A percentile compares a stretch with the other conserved stretches of the same genome.
phyloP scores from a whole-genome alignment of 345 rosid genomes.

The Nasturtium officinale region DNA sequence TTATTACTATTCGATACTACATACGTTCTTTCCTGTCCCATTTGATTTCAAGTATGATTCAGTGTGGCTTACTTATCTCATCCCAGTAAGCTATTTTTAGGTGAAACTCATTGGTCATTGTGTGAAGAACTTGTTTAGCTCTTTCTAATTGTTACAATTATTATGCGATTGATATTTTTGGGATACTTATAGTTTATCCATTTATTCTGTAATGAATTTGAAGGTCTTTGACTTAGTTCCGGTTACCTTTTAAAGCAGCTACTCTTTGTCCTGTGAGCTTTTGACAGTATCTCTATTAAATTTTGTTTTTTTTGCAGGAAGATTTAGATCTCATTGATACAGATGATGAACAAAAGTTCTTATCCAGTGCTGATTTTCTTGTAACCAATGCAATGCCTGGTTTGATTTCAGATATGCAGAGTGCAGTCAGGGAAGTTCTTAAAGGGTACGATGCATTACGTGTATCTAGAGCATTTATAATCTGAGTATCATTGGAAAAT shows the following conservation, averaged over 20 bases:
- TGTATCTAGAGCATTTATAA: background rate
- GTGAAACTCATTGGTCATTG: background rate
- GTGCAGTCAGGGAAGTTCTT: slow-evolving; percentile 61
- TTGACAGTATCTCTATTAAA: background rate
- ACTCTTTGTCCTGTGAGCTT: slow-evolving; percentile 4
- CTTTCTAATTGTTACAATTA: background rate
- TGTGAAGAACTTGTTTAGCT: background rate
- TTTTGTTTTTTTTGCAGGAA: slow-evolving; percentile 49
- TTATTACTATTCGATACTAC: background rate
- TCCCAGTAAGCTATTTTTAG: background rate
- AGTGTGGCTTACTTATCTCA: background rate
- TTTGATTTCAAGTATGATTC: background rate
- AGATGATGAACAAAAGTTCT: slow-evolving; percentile 71
- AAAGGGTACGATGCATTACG: slow-evolving; percentile 52
- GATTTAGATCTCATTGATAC: slow-evolving; percentile 62
- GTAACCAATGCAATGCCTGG: slow-evolving; percentile 57
- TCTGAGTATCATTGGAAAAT: background rate
- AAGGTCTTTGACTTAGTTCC: too few species aligned
- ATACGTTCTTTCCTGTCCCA: background rate
- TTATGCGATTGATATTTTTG: background rate
- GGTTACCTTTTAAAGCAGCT: background rate
- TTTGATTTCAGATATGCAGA: slow-evolving; percentile 61
- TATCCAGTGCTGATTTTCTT: slow-evolving; percentile 78
- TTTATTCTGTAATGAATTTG: too few species aligned
- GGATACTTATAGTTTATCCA: too few species aligned